A percentile compares a stretch with the other conserved stretches of the same genome.
phyloP scores from a whole-genome alignment of 352 stramenopile species.

The Globisporangium camurandrum region DNA sequence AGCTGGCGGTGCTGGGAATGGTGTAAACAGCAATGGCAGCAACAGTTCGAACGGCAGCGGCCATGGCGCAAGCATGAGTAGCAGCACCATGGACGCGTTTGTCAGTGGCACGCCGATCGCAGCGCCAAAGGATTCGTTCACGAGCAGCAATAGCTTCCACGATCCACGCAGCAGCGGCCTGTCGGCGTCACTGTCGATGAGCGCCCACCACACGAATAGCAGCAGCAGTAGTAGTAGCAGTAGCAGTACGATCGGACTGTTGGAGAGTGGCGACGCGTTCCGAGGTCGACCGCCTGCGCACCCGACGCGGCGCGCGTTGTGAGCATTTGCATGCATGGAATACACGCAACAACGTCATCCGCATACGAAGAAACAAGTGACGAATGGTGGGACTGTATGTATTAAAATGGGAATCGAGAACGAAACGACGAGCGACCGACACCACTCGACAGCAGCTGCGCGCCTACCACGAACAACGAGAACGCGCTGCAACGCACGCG shows the following conservation, averaged over 20 bases:
- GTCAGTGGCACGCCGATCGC: conserved; percentile 7
- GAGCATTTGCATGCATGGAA: neutral
- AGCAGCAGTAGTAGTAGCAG: neutral
- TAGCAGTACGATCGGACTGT: neutral
- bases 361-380: neutral
- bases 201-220: no score
- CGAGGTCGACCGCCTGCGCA: conserved; percentile 43
- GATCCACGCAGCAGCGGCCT: no score
- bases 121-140: conserved; percentile 47
- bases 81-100: conserved; percentile 19
- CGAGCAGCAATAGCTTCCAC: conserved; percentile 61
- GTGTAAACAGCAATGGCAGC: neutral
- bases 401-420: no score
- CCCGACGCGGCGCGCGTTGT: conserved; percentile 57
- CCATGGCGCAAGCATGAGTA: conserved; percentile 21
- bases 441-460: no score
- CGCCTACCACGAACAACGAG: no score
- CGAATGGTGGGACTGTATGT: neutral
- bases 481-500: conserved; percentile 1
- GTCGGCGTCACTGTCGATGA: no score
- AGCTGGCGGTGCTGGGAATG: neutral
- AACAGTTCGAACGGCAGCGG: no score
- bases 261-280: conserved; percentile 27
- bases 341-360: neutral
- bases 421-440: no score